Base-by-base conservation (phyloP, 192 early-diverging fungal species). In the Podila epicladia region DNA sequence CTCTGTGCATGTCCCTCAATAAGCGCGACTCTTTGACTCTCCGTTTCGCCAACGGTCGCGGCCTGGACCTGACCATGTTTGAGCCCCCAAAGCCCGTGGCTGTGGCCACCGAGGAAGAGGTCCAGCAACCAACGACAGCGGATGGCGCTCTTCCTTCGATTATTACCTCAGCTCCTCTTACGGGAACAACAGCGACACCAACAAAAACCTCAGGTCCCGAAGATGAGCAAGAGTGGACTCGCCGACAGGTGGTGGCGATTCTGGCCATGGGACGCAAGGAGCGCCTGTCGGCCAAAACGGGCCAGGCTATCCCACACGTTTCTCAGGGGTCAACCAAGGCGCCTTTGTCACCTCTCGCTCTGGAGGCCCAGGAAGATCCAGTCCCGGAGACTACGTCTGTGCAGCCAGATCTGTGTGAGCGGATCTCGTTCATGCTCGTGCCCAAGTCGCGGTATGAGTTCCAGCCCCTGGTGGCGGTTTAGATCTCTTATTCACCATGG, bases 391-490 rank as follows among this genome's bases (percentile, higher is more conserved):
- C 6, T 50, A 3, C 50, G 48, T 24, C 13, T 13, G 58, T 20
- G 1, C n/a, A 59, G 2, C 65, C 58, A 20, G 71, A 72, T 7
- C 62, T 62, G 0, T 72, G 66, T 61, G 77, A 67, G 15, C 60
- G 31, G 19, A 80, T 80, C 55, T 65, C 77, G 24, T 80, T 80
- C 33, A 80, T 80, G 77, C 62, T 80, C 20, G 77, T 80, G 22
- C 77, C 77, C n/a, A 80, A 80, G 31, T 80, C 77, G 2, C 65
- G 77, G 38, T 80, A 80, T 28, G 77, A 80, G 49, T 80, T 80
- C 62, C 77, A 80, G 32, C 70, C 77, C 15, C 49, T 80, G 8
- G 77, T 79, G 1, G 65, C 53, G 9, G 60, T 65, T 35, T 76
- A 20, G 64, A 26, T 45, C 11, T 37, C 6, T 37, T 37, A 0